These are phyloP conservation scores for Ascoidea rubescens DNA, from an alignment of 805 yeast species.

Conservation along the genomic window DNA sequence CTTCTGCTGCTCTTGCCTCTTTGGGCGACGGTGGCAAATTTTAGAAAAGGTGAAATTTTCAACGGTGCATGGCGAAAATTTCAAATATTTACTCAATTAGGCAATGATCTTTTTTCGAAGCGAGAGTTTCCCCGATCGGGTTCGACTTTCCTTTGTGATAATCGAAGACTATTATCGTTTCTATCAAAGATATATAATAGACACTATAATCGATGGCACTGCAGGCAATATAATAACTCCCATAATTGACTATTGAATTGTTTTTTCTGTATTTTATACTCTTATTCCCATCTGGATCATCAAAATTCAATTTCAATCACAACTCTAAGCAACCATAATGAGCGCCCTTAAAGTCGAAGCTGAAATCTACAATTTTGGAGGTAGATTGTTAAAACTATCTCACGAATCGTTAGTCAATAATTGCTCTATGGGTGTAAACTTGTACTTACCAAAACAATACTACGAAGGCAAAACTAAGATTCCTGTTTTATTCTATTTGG, in stretches of 20 bases:
- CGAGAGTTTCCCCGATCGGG: too few species aligned
- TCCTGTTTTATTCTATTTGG: conserved; percentile 69
- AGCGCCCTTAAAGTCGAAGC: conserved; percentile 40
- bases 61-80: too few species aligned
- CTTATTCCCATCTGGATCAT: background rate
- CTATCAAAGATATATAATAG: too few species aligned
- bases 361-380: conserved; percentile 54
- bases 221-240: background rate
- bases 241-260: too few species aligned
- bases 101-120: too few species aligned
- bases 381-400: conserved; percentile 57
- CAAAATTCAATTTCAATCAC: background rate
- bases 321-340: background rate
- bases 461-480: conserved; percentile 21
- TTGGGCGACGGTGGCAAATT: too few species aligned
- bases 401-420: conserved; percentile 56
- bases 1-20: too few species aligned
- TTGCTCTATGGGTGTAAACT: conserved; percentile 72
- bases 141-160: too few species aligned
- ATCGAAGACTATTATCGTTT: too few species aligned
- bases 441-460: conserved; percentile 58
- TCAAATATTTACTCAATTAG: too few species aligned
- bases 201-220: background rate
- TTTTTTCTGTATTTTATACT: background rate
- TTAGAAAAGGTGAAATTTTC: too few species aligned